Base-by-base conservation (phyloP, 768 basidiomycete genomes). In the Lactarius sp. region DNA sequence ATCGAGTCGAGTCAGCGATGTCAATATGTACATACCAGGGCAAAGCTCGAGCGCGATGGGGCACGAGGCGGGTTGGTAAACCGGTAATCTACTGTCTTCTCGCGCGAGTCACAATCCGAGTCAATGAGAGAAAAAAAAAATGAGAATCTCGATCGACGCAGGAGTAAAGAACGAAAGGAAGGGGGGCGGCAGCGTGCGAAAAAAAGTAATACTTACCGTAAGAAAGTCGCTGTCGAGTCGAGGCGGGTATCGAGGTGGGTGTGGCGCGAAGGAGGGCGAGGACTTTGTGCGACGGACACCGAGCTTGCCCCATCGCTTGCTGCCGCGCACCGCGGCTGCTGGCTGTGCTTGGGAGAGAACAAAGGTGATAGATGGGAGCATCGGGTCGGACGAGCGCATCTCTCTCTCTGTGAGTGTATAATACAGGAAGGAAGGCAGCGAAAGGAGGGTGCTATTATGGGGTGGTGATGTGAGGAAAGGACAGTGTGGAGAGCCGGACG, bases 51-150 rank as follows among this genome's bases (percentile, higher is more conserved):
- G 27, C 68, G 68, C 46, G 59, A 51, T 2, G 61, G 61, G 10
- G 60, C 51, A 39, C 55, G 53, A 37, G 66, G 66, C 14, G 65
- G 59, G 34, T 39, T 51, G 9, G 51, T 41, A 57, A 56, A 60
- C 18, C 62, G 66, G 52, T 60, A 64, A 59, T 68, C 68, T 54
- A 66, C 66, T 14, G 68, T 66, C 57, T 66, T 62, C 59, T 61
- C 37, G 57, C 52, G 62, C 39, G 31, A 59, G 56, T 52, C 42
- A 52, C 16, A 12, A 49, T 16, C 31, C 6, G n/a, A 33, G 14
- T 27, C 27, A 27, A 52, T 16, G 18, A 52, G 18, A 34, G 34
- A 51, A 6, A 3, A n/a, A 18, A 22, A 47, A 31, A 1, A 37
- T 52, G 41, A 34, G 12, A 31, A 44, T 18, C 20, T 31, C 31